Conservation (phyloP, 2,329 filamentous ascomycete genomes). For the Neobulgaria alba region DNA sequence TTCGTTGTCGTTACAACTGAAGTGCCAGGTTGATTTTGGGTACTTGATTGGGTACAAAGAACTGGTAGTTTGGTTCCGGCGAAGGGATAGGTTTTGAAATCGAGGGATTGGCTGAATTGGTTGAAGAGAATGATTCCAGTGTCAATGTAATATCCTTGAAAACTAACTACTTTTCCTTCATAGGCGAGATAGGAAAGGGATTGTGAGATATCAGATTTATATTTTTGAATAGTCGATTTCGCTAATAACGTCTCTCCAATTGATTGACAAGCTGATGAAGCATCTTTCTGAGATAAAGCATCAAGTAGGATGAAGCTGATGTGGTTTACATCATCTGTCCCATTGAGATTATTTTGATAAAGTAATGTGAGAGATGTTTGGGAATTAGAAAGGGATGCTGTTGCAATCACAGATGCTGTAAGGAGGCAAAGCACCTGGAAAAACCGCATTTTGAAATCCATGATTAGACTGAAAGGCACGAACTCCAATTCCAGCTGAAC, state of each 20-base stretch:
- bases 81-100: conserved; percentile 26
- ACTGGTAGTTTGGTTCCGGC: conserved; percentile 33
- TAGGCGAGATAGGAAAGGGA: conserved; percentile 39
- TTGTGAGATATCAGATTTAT: conserved; percentile 37
- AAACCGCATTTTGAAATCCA: too few relatives aligned
- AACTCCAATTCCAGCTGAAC: too few relatives aligned
- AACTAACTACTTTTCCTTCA: conserved; percentile 29
- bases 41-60: conserved; percentile 41
- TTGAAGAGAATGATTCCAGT: conserved; percentile 32
- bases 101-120: conserved; percentile 30
- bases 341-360: conserved; percentile 47
- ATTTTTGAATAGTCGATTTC: conserved; percentile 32
- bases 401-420: background rate
- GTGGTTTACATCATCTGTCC: conserved; percentile 43
- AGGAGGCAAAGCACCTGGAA: too few relatives aligned
- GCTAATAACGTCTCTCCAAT: conserved; percentile 41
- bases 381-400: conserved; percentile 24
- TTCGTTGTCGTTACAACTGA: conserved; percentile 30
- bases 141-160: conserved; percentile 35
- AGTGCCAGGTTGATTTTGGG: conserved; percentile 27
- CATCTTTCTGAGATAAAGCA: conserved; percentile 31
- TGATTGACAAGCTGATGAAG: conserved; percentile 35
- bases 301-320: conserved; percentile 42
- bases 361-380: conserved; percentile 40
- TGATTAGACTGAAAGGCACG: too few relatives aligned